A percentile compares a stretch with the other conserved stretches of the same genome.
phyloP scores from a whole-genome alignment of 768 basidiomycete species.

The Strobilomyces dryophilus region DNA sequence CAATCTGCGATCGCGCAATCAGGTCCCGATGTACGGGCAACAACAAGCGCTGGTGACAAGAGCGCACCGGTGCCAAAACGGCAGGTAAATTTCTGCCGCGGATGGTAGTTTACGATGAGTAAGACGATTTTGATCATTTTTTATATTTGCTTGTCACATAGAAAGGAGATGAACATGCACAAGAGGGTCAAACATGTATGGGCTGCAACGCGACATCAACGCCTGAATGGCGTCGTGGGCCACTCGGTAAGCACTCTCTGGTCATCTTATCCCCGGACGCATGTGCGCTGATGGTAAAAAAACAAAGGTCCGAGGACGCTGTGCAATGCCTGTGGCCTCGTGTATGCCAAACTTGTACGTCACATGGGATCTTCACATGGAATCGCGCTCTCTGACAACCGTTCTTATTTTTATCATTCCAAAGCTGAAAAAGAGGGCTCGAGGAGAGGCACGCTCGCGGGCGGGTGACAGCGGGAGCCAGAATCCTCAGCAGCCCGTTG shows the following conservation, averaged over 20 bases:
- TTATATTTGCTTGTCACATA: slow-evolving; percentile 14
- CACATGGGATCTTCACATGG: slow-evolving; percentile 22
- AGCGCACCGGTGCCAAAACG: slow-evolving; percentile 29
- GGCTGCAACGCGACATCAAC: slow-evolving; percentile 83
- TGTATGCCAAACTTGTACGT: slow-evolving; percentile 82
- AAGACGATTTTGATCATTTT: slow-evolving; percentile 29
- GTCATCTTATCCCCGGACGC: slow-evolving; percentile 21
- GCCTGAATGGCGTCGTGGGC: slow-evolving; percentile 83
- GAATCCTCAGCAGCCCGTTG: slow-evolving; percentile 27
- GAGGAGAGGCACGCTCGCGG: slow-evolving; percentile 30
- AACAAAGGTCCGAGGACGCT: slow-evolving; percentile 70
- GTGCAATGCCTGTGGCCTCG: slow-evolving; percentile 83
- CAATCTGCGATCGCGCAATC: slow-evolving; percentile 28
- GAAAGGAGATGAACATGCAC: slow-evolving; percentile 40
- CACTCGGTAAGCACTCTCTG: slow-evolving; percentile 55
- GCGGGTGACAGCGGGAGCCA: slow-evolving; percentile 24
- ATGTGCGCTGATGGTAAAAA: slow-evolving; percentile 24
- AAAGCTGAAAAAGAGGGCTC: slow-evolving; percentile 33
- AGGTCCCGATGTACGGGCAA: slow-evolving; percentile 25
- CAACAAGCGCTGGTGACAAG: slow-evolving; percentile 26
- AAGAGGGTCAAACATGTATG: slow-evolving; percentile 71
- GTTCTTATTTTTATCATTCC: slow-evolving; percentile 8
- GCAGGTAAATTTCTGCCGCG: slow-evolving; percentile 31
- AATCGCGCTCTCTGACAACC: slow-evolving; percentile 20
- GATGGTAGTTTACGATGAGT: slow-evolving; percentile 21